Evolutionary conservation across 2,329 filamentous ascomycete genomes (phyloP), one percentile per base, ranked within the genome.

Genomic region (Ascochyta fabae): DNA sequence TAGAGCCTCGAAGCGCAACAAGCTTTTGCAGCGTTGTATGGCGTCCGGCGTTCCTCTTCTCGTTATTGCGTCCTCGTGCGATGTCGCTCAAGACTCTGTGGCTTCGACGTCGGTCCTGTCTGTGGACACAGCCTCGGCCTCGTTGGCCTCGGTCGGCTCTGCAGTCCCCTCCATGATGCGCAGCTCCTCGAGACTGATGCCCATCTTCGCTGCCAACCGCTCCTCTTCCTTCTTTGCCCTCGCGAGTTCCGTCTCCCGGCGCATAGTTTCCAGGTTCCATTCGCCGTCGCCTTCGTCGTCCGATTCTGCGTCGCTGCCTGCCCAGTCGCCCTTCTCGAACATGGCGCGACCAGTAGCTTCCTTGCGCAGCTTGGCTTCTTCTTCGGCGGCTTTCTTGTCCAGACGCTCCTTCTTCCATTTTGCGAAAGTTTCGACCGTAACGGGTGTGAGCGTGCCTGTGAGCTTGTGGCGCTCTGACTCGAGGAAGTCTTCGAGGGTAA

Each of bases 291-390:
- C 87, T 10, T 87, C 87, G 16, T 86, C 87, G 13, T 87, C 87
- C 16, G 86, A 61, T 19, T 70, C 68, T 5, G 48, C 67, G 83
- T 85, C 86, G 29, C 84, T 84, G 33, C 88, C 82, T 58, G 87
- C 82, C 94, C 94, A 99, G 75, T 96, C 93, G 69, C 95, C 95
- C 76, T 92, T 95, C 79, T 99, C 95, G 75, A 99, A 99, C 78
- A 99, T 83, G 7, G 92, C 91, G 79, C 93, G 87, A 70, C 95
- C 95, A 19, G 95, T 99, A 22, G 93, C 94, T 68, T 99, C 95
- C 84, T 96, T 98, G 71, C 92, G 91, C 78, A 89, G 88, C 72
- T 89, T 87, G 43, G 92, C 92, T 78, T 96, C 88, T 65, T 95
- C 90, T 70, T 99, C 95, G 22, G 95, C 95, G 15, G 88, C 89